Evolutionary conservation across 2,329 filamentous ascomycete species (phyloP).

Genomic region (Fusarium guadeloupense): DNA sequence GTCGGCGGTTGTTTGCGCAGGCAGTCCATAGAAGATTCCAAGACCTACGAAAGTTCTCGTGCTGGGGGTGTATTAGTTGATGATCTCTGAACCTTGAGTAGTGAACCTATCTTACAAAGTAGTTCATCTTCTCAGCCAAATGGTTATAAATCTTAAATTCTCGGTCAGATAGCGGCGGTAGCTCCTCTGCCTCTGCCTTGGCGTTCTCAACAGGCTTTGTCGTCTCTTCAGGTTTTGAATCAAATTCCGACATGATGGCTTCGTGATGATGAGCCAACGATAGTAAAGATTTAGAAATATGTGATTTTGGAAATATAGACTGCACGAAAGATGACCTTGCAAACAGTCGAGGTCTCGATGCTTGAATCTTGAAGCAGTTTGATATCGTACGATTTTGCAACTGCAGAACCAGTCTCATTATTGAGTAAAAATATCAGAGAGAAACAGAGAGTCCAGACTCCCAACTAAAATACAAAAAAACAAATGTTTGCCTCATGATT

Average conservation of each 20-base stretch:
- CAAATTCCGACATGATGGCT: constrained; percentile 30
- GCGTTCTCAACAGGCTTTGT: constrained; percentile 6
- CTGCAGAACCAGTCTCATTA: constrained; percentile 28
- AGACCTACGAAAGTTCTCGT: constrained; percentile 77
- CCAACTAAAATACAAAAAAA: constrained; percentile 21
- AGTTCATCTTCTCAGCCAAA: constrained; percentile 79
- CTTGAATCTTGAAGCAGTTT: constrained; percentile 2
- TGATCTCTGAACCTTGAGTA: background rate
- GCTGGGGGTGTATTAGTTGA: constrained; percentile 54
- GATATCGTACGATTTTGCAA: constrained; percentile 4
- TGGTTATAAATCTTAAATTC: constrained; percentile 77
- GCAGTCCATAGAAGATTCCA: constrained; percentile 78
- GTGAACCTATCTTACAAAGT: constrained; percentile 63
- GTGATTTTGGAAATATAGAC: background rate
- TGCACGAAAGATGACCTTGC: background rate
- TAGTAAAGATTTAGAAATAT: background rate
- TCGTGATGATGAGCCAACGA: constrained; percentile 2
- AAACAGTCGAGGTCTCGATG: background rate
- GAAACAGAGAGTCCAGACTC: background rate
- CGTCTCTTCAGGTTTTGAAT: constrained; percentile 6
- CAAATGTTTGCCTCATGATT: constrained; percentile 23
- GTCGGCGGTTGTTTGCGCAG: constrained; percentile 67
- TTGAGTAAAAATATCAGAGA: background rate
- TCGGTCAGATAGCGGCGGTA: constrained; percentile 70
- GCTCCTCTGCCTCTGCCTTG: constrained; percentile 35